These are phyloP conservation scores for Monosporozyma servazzii DNA, from an alignment of 805 yeast genomes.

Conservation along the genomic window DNA sequence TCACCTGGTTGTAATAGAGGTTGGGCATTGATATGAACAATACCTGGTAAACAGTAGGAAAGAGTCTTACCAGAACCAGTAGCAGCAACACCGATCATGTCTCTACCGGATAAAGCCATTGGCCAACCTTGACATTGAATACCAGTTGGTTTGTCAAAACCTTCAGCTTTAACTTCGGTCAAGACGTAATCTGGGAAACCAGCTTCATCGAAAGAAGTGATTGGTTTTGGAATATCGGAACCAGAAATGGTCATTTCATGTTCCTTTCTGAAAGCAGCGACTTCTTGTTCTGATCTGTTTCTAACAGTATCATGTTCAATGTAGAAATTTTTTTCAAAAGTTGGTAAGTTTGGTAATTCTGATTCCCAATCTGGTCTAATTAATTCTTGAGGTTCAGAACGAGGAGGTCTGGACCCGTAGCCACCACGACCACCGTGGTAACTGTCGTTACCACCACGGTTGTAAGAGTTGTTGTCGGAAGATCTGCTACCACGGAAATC, in stretches of 20 bases:
- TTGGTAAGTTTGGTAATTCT: slow-evolving; percentile 52
- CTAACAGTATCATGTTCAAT: slow-evolving; percentile 74
- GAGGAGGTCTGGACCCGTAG: slow-evolving; percentile 30
- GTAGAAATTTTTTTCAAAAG: slow-evolving; percentile 92
- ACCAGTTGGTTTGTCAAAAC: slow-evolving; percentile 89
- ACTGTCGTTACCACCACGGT: slow-evolving; percentile 23
- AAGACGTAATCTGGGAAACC: slow-evolving; percentile 95
- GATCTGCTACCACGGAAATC: slow-evolving; percentile 34
- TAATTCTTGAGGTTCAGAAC: slow-evolving; percentile 28
- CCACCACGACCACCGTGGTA: slow-evolving; percentile 32
- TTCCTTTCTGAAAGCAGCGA: slow-evolving; percentile 65
- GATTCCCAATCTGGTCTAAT: slow-evolving; percentile 72
- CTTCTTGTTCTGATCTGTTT: slow-evolving; percentile 63
- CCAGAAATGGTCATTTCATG: slow-evolving; percentile 84
- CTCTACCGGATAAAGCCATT: slow-evolving; percentile 98
- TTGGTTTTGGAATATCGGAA: slow-evolving; percentile 85
- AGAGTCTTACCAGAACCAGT: slow-evolving; percentile 99
- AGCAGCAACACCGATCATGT: slow-evolving; percentile 97
- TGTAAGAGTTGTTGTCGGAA: slow-evolving; percentile 31
- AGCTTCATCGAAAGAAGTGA: slow-evolving; percentile 88
- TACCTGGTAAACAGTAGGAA: slow-evolving; percentile 93
- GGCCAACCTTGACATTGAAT: slow-evolving; percentile 99
- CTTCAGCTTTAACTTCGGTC: slow-evolving; percentile 79
- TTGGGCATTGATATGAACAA: slow-evolving; percentile 97
- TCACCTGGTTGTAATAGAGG: slow-evolving; percentile 89